phyloP scores from a whole-genome alignment of 2,329 filamentous ascomycete genomes.

The Scedosporium dehoogii region DNA sequence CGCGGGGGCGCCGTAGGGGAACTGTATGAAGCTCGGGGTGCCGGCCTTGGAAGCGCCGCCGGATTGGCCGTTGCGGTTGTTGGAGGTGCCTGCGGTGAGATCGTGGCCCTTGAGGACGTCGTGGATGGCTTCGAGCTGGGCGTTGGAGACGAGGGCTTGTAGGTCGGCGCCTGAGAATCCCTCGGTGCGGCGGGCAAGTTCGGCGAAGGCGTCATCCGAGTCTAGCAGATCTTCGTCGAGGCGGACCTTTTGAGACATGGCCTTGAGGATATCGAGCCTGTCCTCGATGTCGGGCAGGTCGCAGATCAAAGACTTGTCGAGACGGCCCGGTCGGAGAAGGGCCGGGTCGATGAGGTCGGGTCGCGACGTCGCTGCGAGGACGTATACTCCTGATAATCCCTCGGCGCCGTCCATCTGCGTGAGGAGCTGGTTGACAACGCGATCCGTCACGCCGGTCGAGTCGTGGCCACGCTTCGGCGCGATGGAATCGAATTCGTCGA shows the following conservation, averaged over 20 bases:
- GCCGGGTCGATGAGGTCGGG: slow-evolving; percentile 95
- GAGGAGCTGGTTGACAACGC: slow-evolving; percentile 94
- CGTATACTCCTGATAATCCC: slow-evolving; percentile 88
- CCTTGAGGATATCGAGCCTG: slow-evolving; percentile 76
- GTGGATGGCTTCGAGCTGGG: slow-evolving; percentile 93
- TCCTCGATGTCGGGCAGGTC: slow-evolving; percentile 76
- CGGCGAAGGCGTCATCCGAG: slow-evolving; percentile 47
- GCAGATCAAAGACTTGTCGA: slow-evolving; percentile 90
- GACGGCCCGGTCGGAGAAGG: slow-evolving; percentile 75
- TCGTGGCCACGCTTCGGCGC: slow-evolving; percentile 96
- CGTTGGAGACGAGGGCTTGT: slow-evolving; percentile 91
- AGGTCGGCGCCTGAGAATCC: slow-evolving; percentile 92
- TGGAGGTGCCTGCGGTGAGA: slow-evolving; percentile 19
- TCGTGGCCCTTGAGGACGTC: slow-evolving; percentile 64
- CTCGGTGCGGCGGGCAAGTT: slow-evolving; percentile 70
- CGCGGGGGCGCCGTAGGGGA: slow-evolving; percentile 61
- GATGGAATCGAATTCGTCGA: slow-evolving; percentile 97
- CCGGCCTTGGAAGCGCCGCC: slow-evolving; percentile 13
- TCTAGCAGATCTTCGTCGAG: slow-evolving; percentile 57
- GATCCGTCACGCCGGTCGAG: slow-evolving; percentile 94
- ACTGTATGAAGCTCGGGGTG: slow-evolving; percentile 62
- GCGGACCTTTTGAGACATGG: slow-evolving; percentile 72
- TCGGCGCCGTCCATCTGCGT: slow-evolving; percentile 99
- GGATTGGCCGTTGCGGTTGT: slow-evolving; percentile 18
- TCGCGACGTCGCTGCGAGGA: slow-evolving; percentile 84